phyloP scores from a whole-genome alignment of 202 grass and related monocot species.

The Zizania palustris region DNA sequence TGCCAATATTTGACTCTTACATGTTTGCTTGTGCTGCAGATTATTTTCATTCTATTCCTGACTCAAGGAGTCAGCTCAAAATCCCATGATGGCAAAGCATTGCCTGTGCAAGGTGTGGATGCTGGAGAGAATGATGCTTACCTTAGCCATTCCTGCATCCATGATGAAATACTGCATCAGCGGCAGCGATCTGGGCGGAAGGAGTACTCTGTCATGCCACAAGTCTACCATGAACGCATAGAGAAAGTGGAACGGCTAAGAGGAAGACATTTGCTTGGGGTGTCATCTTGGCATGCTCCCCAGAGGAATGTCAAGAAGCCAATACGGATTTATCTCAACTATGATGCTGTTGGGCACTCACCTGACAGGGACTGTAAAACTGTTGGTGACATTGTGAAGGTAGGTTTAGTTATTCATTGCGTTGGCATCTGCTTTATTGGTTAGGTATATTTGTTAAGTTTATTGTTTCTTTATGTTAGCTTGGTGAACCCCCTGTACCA shows the following conservation, averaged over 20 bases:
- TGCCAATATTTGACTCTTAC: background rate
- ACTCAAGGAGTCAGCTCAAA: slow-evolving; percentile 47
- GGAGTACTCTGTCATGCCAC: slow-evolving; percentile 94
- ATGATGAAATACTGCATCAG: slow-evolving; percentile 93
- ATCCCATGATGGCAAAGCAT: slow-evolving; percentile 47
- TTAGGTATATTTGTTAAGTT: background rate
- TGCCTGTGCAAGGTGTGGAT: slow-evolving; percentile 46
- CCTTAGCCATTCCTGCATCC: slow-evolving; percentile 96
- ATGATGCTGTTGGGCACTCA: slow-evolving; percentile 93
- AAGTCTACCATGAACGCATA: slow-evolving; percentile 68
- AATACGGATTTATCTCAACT: slow-evolving; percentile 98
- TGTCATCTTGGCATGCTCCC: slow-evolving; percentile 43
- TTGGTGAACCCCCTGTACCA: slow-evolving; percentile 76
- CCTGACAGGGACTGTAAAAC: slow-evolving; percentile 83
- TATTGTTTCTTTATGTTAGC: slow-evolving; percentile 55
- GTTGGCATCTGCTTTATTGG: background rate
- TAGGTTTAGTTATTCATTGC: slow-evolving; percentile 19
- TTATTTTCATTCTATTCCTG: slow-evolving; percentile 73
- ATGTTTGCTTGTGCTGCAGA: slow-evolving; percentile 43
- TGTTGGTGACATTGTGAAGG: slow-evolving; percentile 89
- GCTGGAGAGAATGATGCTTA: slow-evolving; percentile 58
- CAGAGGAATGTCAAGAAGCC: slow-evolving; percentile 65
- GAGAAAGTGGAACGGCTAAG: slow-evolving; percentile 35
- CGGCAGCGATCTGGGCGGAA: slow-evolving; percentile 66
- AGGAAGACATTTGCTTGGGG: slow-evolving; percentile 67